These are phyloP conservation scores for Adiantum capillusveneris DNA, from an alignment of 75 land plant species.

Conservation along the genomic window DNA sequence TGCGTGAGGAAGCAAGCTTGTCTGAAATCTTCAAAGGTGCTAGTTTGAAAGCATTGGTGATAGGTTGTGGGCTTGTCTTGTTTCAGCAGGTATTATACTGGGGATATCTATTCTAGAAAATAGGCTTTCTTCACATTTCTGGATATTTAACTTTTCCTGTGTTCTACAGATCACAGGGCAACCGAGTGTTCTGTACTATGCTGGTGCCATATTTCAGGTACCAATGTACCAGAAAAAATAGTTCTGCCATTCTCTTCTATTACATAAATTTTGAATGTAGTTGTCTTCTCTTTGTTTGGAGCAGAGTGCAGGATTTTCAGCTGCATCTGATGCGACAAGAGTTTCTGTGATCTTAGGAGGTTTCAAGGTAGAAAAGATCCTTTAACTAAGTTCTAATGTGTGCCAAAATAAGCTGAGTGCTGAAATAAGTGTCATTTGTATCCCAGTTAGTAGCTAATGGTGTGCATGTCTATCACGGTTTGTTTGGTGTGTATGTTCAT, in stretches of 20 bases:
- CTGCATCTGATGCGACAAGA: slow-evolving; percentile 89
- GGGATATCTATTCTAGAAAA: background rate
- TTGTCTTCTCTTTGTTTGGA: background rate
- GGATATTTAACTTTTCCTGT: background rate
- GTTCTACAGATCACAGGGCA: slow-evolving; percentile 56
- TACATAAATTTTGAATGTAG: too few relatives aligned
- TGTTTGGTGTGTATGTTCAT: too few relatives aligned
- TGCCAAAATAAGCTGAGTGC: background rate
- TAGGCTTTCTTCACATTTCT: background rate
- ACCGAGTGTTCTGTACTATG: slow-evolving; percentile 76
- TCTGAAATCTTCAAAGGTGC: slow-evolving; percentile 57
- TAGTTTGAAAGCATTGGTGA: slow-evolving; percentile 52
- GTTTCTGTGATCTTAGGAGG: slow-evolving; percentile 76
- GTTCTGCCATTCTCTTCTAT: background rate
- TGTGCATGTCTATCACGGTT: too few relatives aligned
- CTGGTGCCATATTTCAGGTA: slow-evolving; percentile 65
- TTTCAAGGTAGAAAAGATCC: slow-evolving; percentile 53
- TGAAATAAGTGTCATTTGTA: background rate
- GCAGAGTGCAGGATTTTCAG: slow-evolving; percentile 96
- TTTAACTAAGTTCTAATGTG: background rate
- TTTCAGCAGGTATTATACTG: slow-evolving; percentile 54
- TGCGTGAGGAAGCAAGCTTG: slow-evolving; percentile 29
- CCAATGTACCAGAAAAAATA: too few relatives aligned
- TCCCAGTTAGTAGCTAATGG: too few relatives aligned
- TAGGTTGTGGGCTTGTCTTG: slow-evolving; percentile 56